Conservation (phyloP, 192 early-diverging fungal genomes). For the Entomortierella beljakovae region DNA sequence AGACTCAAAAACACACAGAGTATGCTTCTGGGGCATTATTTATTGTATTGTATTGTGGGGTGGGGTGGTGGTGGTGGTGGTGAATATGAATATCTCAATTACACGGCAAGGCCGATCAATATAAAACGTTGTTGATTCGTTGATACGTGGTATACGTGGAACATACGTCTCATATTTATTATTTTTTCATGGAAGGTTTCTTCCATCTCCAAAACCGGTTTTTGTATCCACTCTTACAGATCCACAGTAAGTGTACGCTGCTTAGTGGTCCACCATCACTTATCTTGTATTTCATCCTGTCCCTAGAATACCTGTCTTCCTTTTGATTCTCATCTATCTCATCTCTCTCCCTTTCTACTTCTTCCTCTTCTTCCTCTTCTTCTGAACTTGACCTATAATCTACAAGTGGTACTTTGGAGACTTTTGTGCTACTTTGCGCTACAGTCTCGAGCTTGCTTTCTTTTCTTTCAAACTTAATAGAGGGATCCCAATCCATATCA, state of each 20-base stretch:
- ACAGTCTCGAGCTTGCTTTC: neutral
- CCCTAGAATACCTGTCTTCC: neutral
- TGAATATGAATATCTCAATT: too few relatives aligned
- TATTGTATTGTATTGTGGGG: too few relatives aligned
- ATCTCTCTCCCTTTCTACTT: neutral
- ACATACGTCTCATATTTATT: too few relatives aligned
- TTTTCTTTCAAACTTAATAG: neutral
- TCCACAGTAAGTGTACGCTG: conserved; percentile 42
- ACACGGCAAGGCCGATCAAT: too few relatives aligned
- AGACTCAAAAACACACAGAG: too few relatives aligned
- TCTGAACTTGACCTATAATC: conserved; percentile 39
- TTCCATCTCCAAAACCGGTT: conserved; percentile 14
- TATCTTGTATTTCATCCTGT: conserved; percentile 2
- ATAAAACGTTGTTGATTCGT: too few relatives aligned
- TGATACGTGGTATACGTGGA: too few relatives aligned
- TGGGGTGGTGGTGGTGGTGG: too few relatives aligned
- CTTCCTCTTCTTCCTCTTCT: conserved; percentile 3
- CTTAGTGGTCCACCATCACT: conserved; percentile 36
- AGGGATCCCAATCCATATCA: conserved; percentile 8
- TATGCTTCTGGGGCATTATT: too few relatives aligned
- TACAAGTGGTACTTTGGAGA: conserved; percentile 3
- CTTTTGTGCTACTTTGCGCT: neutral
- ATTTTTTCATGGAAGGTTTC: conserved; percentile 7
- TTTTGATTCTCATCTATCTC: neutral
- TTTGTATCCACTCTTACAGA: conserved; percentile 32